A percentile compares a stretch with the other conserved stretches of the same genome.
phyloP scores from a whole-genome alignment of 176 grass and related monocot species.

The Alloteropsis semialata region DNA sequence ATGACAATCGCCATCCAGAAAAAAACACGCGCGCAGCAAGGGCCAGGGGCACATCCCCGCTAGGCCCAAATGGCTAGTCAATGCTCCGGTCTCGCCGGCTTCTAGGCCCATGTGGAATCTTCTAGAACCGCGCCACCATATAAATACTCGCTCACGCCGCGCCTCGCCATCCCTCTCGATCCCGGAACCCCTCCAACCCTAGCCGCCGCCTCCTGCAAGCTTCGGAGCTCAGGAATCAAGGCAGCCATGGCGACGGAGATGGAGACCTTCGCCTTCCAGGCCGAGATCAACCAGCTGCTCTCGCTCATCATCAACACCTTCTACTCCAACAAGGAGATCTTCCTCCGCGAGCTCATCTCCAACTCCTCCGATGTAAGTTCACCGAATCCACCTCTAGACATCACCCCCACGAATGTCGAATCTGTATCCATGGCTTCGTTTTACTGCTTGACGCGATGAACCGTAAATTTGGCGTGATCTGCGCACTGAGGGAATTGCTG shows the following conservation, averaged over 20 bases:
- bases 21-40: too few species aligned
- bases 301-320: slow-evolving; percentile 76
- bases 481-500: too few species aligned
- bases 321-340: slow-evolving; percentile 79
- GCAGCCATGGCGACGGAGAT: slow-evolving; percentile 46
- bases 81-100: slow-evolving; percentile 5
- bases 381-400: background rate
- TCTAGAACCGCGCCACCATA: slow-evolving; percentile 41
- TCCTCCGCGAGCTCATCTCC: slow-evolving; percentile 53
- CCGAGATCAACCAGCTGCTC: slow-evolving; percentile 69
- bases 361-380: slow-evolving; percentile 57
- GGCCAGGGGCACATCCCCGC: background rate
- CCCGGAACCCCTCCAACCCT: slow-evolving; percentile 41
- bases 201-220: slow-evolving; percentile 45
- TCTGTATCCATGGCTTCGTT: background rate
- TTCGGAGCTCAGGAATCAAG: background rate
- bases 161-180: background rate
- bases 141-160: slow-evolving; percentile 18
- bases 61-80: slow-evolving; percentile 12
- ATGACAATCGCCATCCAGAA: too few species aligned
- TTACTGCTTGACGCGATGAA: background rate
- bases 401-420: background rate
- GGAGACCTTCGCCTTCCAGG: slow-evolving; percentile 74
- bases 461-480: background rate
- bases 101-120: slow-evolving; percentile 45